Percentiles rank a stretch among this genome's conserved stretches.
Conservation (phyloP, 2,329 filamentous ascomycete species). For the Aspergillus sp. region DNA sequence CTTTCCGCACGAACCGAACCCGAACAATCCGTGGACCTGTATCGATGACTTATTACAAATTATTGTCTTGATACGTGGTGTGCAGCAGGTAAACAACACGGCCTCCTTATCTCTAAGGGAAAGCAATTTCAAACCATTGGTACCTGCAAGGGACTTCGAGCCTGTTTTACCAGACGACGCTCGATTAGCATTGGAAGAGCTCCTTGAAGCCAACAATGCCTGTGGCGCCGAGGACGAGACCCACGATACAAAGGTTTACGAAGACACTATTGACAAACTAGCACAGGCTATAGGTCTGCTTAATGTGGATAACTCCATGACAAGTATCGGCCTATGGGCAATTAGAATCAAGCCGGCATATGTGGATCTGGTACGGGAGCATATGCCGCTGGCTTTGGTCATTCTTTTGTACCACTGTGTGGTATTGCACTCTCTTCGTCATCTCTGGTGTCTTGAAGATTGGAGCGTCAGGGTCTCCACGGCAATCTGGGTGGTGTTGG, state of each 20-base stretch:
- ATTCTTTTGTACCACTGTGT: conserved; percentile 55
- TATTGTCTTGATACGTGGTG: conserved; percentile 27
- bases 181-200: conserved; percentile 10
- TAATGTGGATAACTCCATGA: conserved; percentile 43
- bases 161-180: conserved; percentile 16
- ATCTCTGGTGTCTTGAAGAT: conserved; percentile 62
- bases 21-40: conserved; percentile 19
- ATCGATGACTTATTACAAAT: conserved; percentile 30
- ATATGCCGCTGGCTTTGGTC: conserved; percentile 45
- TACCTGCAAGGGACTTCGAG: conserved; percentile 18
- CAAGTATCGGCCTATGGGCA: conserved; percentile 31
- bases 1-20: conserved; percentile 22
- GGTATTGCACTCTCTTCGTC: conserved; percentile 51
- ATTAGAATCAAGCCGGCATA: conserved; percentile 29
- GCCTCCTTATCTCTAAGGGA: conserved; percentile 17
- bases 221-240: conserved; percentile 13
- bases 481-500: conserved; percentile 43
- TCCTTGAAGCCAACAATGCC: conserved; percentile 22
- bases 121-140: conserved; percentile 22
- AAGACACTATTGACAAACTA: conserved; percentile 20
- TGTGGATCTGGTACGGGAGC: conserved; percentile 31
- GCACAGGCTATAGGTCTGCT: conserved; percentile 20
- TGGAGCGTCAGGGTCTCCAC: conserved; percentile 60
- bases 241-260: conserved; percentile 20
- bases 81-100: conserved; percentile 26